Percentiles rank a stretch among this genome's conserved stretches.
phyloP scores from a whole-genome alignment of 306 rosid genomes.

The Malus orientalis region DNA sequence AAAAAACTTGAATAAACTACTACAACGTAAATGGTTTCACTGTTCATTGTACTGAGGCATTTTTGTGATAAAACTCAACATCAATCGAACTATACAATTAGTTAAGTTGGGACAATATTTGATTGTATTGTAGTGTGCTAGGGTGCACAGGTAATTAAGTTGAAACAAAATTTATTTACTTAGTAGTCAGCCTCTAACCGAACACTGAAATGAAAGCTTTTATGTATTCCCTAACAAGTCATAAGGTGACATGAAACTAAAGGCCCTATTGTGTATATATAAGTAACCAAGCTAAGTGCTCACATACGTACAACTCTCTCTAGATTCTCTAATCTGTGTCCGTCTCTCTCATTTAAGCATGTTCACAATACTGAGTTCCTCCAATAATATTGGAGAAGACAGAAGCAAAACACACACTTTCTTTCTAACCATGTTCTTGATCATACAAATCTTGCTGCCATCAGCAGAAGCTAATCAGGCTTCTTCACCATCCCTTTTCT shows the following conservation, averaged over 20 bases:
- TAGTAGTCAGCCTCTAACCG: too few relatives aligned
- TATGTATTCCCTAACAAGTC: not conserved
- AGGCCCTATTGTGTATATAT: not conserved
- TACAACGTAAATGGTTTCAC: too few relatives aligned
- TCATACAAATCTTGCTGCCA: not conserved
- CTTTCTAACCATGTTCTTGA: not conserved
- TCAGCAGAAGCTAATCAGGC: not conserved
- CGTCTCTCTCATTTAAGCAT: not conserved
- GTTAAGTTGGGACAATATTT: too few relatives aligned
- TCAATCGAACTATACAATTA: too few relatives aligned
- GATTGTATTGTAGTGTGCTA: too few relatives aligned
- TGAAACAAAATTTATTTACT: too few relatives aligned
- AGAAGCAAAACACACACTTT: not conserved
- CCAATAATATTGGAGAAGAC: not conserved
- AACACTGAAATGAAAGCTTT: too few relatives aligned
- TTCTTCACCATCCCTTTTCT: constrained; percentile 16
- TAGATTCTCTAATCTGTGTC: not conserved
- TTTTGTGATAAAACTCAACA: too few relatives aligned
- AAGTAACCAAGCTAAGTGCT: not conserved
- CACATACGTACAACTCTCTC: not conserved
- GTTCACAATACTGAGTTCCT: not conserved
- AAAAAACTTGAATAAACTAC: too few relatives aligned
- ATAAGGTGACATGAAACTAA: not conserved
- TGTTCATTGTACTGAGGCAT: fast-evolving
- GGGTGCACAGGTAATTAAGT: too few relatives aligned